Conservation (phyloP, 2,329 filamentous ascomycete genomes). For the Bipolaris zeicola region DNA sequence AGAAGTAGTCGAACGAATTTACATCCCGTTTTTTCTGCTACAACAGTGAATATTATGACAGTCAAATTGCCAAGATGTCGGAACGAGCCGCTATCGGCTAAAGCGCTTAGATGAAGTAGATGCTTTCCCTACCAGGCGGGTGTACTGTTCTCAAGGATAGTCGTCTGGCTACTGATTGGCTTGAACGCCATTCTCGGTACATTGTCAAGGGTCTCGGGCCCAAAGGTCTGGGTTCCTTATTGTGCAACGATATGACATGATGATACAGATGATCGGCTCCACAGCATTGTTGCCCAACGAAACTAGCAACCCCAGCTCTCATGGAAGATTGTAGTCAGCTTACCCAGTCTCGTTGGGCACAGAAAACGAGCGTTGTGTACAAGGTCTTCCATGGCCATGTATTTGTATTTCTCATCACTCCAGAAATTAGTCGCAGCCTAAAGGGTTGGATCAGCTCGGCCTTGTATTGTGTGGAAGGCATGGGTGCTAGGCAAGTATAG, state of each 20-base stretch:
- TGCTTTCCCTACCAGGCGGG: background rate
- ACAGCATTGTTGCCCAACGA: background rate
- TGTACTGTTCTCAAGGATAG: background rate
- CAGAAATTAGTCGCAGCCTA: too few species aligned
- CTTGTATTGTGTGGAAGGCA: background rate
- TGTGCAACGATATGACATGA: conserved; percentile 33
- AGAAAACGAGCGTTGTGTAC: background rate
- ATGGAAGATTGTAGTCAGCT: background rate
- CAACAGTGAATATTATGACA: too few species aligned
- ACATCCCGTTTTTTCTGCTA: background rate
- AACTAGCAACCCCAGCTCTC: background rate
- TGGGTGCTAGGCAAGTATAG: background rate
- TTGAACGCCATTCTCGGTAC: background rate
- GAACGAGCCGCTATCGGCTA: background rate
- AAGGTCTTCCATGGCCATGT: background rate
- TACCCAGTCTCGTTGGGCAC: background rate
- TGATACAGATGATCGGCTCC: conserved; percentile 39
- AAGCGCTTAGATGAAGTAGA: background rate
- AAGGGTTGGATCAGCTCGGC: background rate
- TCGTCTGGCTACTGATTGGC: background rate
- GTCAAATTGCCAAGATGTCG: background rate
- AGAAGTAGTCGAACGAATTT: background rate
- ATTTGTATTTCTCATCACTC: background rate
- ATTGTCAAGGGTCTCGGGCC: background rate
- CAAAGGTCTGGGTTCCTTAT: background rate